Percentiles rank a stretch among this genome's conserved stretches.
phyloP scores from a whole-genome alignment of 2,329 filamentous ascomycete species.

The Geosmithia morbida region DNA sequence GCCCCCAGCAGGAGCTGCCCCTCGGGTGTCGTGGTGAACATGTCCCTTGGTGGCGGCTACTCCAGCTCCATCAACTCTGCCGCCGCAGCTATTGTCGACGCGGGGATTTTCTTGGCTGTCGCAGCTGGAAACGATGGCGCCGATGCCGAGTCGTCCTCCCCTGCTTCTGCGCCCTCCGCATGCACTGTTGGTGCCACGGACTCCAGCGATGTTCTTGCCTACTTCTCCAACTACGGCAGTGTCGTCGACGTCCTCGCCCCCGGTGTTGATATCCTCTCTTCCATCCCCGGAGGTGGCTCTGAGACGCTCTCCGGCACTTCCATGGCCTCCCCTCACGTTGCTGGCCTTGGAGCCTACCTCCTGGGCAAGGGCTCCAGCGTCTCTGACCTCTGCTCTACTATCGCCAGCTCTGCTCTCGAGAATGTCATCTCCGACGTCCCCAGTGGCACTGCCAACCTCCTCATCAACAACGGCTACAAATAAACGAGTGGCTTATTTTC shows the following conservation, averaged over 20 bases:
- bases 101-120: slow-evolving; percentile 37
- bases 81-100: slow-evolving; percentile 26
- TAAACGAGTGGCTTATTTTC: not conserved
- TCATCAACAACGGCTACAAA: slow-evolving; percentile 5
- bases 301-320: slow-evolving; percentile 28
- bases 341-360: slow-evolving; percentile 27
- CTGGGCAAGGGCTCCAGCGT: slow-evolving; percentile 21
- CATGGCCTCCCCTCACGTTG: slow-evolving; percentile 26
- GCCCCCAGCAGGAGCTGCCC: slow-evolving; percentile 18
- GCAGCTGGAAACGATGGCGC: slow-evolving; percentile 37
- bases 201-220: slow-evolving; percentile 21
- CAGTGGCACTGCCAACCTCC: slow-evolving; percentile 8
- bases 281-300: slow-evolving; percentile 28
- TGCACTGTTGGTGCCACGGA: slow-evolving; percentile 39
- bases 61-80: slow-evolving; percentile 34
- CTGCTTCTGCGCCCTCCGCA: slow-evolving; percentile 28
- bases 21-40: slow-evolving; percentile 34
- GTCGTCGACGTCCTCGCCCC: slow-evolving; percentile 37
- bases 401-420: slow-evolving; percentile 17
- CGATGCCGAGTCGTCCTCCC: slow-evolving; percentile 27
- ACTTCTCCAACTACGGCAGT: slow-evolving; percentile 37
- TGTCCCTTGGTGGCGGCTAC: slow-evolving; percentile 37
- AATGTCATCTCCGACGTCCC: slow-evolving; percentile 13
- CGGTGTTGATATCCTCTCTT: slow-evolving; percentile 28
- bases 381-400: slow-evolving; percentile 7